Evolutionary conservation across 352 stramenopile species (phyloP).

Genomic region (Globisporangium megalacanthum): DNA sequence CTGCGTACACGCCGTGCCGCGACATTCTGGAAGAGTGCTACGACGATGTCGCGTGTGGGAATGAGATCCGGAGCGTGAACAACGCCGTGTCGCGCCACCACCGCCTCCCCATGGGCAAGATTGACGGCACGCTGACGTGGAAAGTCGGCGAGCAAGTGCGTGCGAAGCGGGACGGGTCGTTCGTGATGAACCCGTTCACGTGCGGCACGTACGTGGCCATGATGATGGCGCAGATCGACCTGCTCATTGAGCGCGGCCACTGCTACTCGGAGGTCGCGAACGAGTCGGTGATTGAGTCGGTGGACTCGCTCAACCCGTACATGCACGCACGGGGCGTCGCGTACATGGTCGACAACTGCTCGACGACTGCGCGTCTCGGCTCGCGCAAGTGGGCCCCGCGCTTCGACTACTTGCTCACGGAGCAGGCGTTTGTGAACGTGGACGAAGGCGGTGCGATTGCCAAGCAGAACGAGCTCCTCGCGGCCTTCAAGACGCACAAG

Average conservation of each 20-base stretch:
- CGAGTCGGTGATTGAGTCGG: constrained; percentile 98
- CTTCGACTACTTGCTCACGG: constrained; percentile 98
- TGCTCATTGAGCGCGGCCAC: constrained; percentile 94
- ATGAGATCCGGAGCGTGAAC: constrained; percentile 98
- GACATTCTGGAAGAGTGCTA: constrained; percentile 99
- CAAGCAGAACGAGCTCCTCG: constrained; percentile 85
- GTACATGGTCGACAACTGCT: constrained; percentile 99
- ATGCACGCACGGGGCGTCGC: constrained; percentile 97
- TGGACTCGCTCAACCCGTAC: constrained; percentile 98
- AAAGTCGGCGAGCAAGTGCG: constrained; percentile 96
- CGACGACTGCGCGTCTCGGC: constrained; percentile 96
- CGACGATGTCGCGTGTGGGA: constrained; percentile 96
- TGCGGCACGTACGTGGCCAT: constrained; percentile 97
- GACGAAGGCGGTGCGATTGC: constrained; percentile 89
- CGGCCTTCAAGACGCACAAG: constrained; percentile 94
- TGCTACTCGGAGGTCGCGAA: constrained; percentile 98
- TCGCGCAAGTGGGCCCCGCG: constrained; percentile 97
- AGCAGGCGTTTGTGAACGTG: constrained; percentile 94
- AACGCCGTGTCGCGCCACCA: constrained; percentile 94
- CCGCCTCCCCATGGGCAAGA: constrained; percentile 96
- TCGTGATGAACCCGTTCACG: constrained; percentile 97
- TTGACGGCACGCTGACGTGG: constrained; percentile 97
- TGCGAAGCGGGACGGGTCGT: constrained; percentile 91
- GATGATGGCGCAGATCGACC: constrained; percentile 98
- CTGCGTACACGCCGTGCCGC: constrained; percentile 93